Evolutionary conservation across 2,329 filamentous ascomycete species (phyloP).

Genomic region (Talaromyces amestolkiae): DNA sequence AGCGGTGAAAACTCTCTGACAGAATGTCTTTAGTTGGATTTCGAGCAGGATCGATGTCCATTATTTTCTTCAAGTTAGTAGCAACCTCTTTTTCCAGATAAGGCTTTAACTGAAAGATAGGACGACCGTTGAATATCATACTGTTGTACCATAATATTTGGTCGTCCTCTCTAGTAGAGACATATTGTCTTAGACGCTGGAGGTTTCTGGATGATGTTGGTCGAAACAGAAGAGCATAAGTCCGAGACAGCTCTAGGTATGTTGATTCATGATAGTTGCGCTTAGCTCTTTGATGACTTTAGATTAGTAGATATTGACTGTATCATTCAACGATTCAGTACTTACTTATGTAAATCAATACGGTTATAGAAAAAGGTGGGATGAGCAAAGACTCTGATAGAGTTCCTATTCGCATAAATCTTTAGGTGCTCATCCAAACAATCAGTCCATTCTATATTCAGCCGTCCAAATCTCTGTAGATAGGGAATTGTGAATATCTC

Average conservation of each 20-base stretch:
- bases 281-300: neutral
- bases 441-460: slow-evolving; percentile 16
- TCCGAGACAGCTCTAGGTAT: slow-evolving; percentile 8
- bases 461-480: slow-evolving; percentile 1
- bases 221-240: slow-evolving; percentile 14
- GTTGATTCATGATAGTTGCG: slow-evolving; percentile 2
- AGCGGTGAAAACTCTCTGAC: slow-evolving; percentile 14
- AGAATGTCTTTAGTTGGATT: slow-evolving; percentile 8
- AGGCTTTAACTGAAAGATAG: neutral
- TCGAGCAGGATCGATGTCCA: neutral
- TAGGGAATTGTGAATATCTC: slow-evolving; percentile 12
- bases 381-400: slow-evolving; percentile 14
- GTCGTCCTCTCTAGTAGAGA: neutral
- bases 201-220: slow-evolving; percentile 2
- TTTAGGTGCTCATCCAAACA: slow-evolving; percentile 15
- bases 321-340: neutral
- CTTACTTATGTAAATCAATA: slow-evolving; percentile 6
- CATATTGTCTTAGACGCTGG: neutral
- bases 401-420: slow-evolving; percentile 12
- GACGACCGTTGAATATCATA: neutral
- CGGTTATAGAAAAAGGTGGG: slow-evolving; percentile 10
- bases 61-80: neutral
- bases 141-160: neutral
- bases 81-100: neutral
- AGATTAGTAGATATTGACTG: neutral